phyloP scores from a whole-genome alignment of 768 basidiomycete species.

The Kwoniella bestiolae region DNA sequence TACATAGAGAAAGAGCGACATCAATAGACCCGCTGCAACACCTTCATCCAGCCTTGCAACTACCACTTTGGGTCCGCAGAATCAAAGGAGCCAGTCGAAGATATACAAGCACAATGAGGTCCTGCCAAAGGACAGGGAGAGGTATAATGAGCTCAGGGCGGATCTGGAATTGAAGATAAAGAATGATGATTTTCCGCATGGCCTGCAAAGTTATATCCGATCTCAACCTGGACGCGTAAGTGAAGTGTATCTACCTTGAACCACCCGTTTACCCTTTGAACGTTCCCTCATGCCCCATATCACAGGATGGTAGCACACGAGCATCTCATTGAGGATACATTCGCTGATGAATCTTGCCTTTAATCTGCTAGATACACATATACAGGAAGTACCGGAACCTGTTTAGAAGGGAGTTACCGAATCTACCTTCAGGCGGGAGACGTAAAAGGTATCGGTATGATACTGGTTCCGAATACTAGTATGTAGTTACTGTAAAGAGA shows the following conservation, averaged over 20 bases:
- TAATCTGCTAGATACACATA: neutral
- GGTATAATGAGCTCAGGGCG: neutral
- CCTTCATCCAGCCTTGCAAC: no score
- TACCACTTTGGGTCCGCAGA: neutral
- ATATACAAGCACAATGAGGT: neutral
- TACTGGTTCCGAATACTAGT: no score
- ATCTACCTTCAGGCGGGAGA: neutral
- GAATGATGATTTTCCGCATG: neutral
- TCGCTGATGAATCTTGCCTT: neutral
- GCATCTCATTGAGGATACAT: no score
- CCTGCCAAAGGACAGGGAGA: constrained; percentile 1
- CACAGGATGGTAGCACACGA: no score
- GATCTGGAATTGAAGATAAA: neutral
- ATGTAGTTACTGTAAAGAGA: no score
- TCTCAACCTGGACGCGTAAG: no score
- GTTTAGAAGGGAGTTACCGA: neutral
- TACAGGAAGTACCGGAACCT: constrained; percentile 4
- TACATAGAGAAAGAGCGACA: neutral
- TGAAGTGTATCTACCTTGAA: no score
- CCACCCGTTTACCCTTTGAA: no score
- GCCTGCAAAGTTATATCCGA: neutral
- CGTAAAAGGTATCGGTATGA: no score
- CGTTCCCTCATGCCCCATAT: no score
- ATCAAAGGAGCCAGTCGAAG: neutral
- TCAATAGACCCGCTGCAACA: no score